phyloP scores from a whole-genome alignment of 768 basidiomycete genomes.

The Lactarius sanguifluus region DNA sequence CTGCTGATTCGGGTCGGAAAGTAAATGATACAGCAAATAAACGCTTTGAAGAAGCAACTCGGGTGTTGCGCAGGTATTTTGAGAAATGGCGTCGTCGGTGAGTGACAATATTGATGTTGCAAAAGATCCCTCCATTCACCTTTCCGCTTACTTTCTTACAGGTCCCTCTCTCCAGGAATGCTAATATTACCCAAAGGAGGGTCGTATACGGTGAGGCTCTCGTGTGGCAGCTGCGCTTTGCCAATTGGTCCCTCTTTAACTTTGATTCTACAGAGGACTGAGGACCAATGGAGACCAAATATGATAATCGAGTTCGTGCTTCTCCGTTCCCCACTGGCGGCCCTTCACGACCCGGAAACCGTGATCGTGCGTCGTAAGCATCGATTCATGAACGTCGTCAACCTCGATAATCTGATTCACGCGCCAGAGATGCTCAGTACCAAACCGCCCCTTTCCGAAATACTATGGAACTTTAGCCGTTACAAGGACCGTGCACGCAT shows the following conservation, averaged over 20 bases:
- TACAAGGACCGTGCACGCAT: slow-evolving; percentile 3
- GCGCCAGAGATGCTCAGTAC: slow-evolving; percentile 7
- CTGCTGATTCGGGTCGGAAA: neutral
- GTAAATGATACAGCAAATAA: neutral
- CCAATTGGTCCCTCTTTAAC: neutral
- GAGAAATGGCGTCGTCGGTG: neutral
- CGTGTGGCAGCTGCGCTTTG: neutral
- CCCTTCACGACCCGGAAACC: slow-evolving; percentile 1
- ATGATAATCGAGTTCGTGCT: neutral
- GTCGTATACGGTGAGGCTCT: neutral
- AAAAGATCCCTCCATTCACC: neutral
- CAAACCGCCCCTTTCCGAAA: slow-evolving; percentile 5
- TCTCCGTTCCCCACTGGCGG: neutral
- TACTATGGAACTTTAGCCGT: slow-evolving; percentile 24
- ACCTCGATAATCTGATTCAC: neutral
- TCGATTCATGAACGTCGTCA: neutral
- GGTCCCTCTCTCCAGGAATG: neutral
- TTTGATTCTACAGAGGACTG: neutral
- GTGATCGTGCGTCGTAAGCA: slow-evolving; percentile 8
- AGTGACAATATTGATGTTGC: neutral
- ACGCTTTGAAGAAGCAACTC: neutral
- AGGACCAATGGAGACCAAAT: neutral
- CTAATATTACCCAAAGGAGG: neutral
- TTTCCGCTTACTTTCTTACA: neutral
- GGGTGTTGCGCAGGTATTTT: neutral